Conservation (phyloP, 345 rosid species). For the Diplotaxis tenuifolia region DNA sequence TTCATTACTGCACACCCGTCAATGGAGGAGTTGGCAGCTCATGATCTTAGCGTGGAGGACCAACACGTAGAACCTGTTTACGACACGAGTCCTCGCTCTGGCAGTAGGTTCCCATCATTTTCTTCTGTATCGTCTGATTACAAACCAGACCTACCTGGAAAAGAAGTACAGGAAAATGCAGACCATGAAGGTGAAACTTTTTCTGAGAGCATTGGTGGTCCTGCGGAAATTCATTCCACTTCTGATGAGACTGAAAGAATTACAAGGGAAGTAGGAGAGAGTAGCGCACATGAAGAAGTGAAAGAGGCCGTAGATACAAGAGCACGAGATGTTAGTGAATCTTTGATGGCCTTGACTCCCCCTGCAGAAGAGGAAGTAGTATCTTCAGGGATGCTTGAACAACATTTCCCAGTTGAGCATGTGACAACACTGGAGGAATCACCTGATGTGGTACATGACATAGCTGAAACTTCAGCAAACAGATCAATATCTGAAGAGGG, state of each 20-base stretch:
- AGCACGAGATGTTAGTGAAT: conserved; percentile 14
- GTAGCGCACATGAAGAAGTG: conserved; percentile 32
- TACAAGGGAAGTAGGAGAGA: conserved; percentile 39
- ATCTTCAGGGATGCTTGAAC: conserved; percentile 33
- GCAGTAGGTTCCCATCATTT: conserved; percentile 55
- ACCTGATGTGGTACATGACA: conserved; percentile 37
- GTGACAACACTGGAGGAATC: conserved; percentile 33
- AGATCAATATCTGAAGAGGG: conserved; percentile 28
- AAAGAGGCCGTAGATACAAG: conserved; percentile 36
- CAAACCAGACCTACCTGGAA: conserved; percentile 46
- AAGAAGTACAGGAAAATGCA: conserved; percentile 26
- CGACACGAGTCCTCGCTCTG: conserved; percentile 77
- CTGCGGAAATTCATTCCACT: not conserved
- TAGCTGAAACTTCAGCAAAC: conserved; percentile 34
- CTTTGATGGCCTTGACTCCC: too few species aligned
- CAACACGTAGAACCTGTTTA: conserved; percentile 73
- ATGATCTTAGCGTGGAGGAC: conserved; percentile 34
- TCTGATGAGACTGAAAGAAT: conserved; percentile 38
- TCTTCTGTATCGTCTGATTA: conserved; percentile 56
- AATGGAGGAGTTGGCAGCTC: conserved; percentile 42
- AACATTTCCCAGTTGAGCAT: conserved; percentile 26
- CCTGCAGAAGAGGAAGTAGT: conserved; percentile 38
- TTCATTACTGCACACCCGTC: conserved; percentile 35
- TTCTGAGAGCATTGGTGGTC: conserved; percentile 27
- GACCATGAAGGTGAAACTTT: conserved; percentile 41